phyloP scores from a whole-genome alignment of 2,329 filamentous ascomycete genomes.

The Hypoxylon sp. region DNA sequence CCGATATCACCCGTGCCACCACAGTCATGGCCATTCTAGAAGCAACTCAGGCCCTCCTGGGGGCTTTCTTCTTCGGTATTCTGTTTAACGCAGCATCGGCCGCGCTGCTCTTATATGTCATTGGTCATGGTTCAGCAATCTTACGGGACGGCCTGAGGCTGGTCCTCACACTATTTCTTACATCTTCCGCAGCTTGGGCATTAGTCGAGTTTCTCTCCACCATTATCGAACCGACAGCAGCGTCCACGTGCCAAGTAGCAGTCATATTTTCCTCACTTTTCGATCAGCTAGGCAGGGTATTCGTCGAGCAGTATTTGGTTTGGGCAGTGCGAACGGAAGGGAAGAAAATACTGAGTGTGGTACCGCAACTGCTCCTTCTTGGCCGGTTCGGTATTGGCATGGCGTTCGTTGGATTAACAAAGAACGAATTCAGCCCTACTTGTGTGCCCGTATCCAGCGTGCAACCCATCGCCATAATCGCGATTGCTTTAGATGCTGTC shows the following conservation, averaged over 20 bases:
- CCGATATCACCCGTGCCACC: slow-evolving; percentile 46
- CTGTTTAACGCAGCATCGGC: slow-evolving; percentile 65
- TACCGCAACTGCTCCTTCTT: slow-evolving; percentile 61
- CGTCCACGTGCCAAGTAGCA: slow-evolving; percentile 63
- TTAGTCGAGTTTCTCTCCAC: slow-evolving; percentile 63
- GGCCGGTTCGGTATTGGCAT: slow-evolving; percentile 64
- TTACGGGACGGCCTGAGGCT: slow-evolving; percentile 71
- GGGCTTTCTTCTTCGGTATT: slow-evolving; percentile 67
- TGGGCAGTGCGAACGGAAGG: slow-evolving; percentile 61
- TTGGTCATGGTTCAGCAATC: slow-evolving; percentile 61
- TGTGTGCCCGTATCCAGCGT: slow-evolving; percentile 63
- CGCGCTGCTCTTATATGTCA: slow-evolving; percentile 59
- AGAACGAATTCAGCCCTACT: slow-evolving; percentile 63
- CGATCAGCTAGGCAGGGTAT: slow-evolving; percentile 67
- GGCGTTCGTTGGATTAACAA: slow-evolving; percentile 66
- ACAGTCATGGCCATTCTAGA: slow-evolving; percentile 59
- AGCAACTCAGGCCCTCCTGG: slow-evolving; percentile 62
- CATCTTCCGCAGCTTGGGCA: slow-evolving; percentile 65
- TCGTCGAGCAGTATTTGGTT: slow-evolving; percentile 65
- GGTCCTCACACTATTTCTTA: slow-evolving; percentile 69
- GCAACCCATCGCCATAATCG: slow-evolving; percentile 58
- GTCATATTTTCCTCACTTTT: slow-evolving; percentile 65
- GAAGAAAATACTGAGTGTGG: slow-evolving; percentile 52
- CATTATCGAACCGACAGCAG: slow-evolving; percentile 58
- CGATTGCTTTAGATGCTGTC: slow-evolving; percentile 59